Conservation (phyloP, 768 basidiomycete species). For the Boletus subcaerulescens region DNA sequence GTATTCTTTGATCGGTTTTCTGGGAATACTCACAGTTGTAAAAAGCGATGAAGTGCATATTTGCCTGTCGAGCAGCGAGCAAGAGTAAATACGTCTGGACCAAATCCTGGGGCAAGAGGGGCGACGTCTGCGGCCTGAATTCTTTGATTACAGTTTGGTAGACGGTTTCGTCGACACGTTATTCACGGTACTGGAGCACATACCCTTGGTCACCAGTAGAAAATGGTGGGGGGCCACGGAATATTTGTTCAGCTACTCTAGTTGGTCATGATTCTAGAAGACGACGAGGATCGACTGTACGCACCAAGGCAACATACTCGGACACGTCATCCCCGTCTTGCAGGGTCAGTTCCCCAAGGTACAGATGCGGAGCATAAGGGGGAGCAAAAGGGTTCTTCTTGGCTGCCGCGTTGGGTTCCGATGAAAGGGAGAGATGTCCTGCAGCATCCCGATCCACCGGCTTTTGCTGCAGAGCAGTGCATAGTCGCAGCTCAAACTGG, state of each 20-base stretch:
- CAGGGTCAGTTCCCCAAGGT: conserved; percentile 64
- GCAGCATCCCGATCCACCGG: conserved; percentile 47
- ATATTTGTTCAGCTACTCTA: conserved; percentile 77
- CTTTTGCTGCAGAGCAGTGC: conserved; percentile 84
- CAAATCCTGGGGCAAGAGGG: conserved; percentile 76
- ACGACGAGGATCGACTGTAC: conserved; percentile 18
- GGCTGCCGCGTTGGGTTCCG: conserved; percentile 17
- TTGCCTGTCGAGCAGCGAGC: conserved; percentile 58
- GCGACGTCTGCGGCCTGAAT: conserved; percentile 73
- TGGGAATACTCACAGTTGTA: conserved; percentile 69
- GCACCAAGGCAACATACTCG: conserved; percentile 69
- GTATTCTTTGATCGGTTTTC: background rate
- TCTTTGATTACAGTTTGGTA: conserved; percentile 40
- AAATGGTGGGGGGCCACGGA: conserved; percentile 84
- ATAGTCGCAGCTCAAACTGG: conserved; percentile 85
- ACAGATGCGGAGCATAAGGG: conserved; percentile 76
- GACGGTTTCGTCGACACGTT: background rate
- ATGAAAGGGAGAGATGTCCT: conserved; percentile 30
- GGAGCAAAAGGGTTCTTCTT: conserved; percentile 76
- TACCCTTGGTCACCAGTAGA: conserved; percentile 83
- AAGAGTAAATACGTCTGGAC: conserved; percentile 75
- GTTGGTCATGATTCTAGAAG: background rate
- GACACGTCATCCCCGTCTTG: conserved; percentile 48
- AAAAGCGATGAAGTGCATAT: conserved; percentile 71
- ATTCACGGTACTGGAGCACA: conserved; percentile 7